Base-by-base conservation (phyloP, 2,329 filamentous ascomycete genomes). In the Dichotomopilus funicola region DNA sequence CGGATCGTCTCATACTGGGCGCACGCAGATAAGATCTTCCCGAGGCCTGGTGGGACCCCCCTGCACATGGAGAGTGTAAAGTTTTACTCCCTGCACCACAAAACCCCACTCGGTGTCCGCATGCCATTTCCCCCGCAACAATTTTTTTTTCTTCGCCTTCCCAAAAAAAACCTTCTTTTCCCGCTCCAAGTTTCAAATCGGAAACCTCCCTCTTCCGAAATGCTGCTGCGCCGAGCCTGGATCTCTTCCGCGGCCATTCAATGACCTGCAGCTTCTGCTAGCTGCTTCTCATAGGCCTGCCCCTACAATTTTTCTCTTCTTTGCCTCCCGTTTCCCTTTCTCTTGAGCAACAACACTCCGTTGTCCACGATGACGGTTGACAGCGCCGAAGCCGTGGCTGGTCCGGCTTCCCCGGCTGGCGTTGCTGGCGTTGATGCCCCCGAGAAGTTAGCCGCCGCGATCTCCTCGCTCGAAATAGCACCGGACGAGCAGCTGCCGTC, bases 401-500 rank as follows among this genome's bases (percentile, higher is more conserved):
- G n/a, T 49, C 49, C 53, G 55, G 42, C 48, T 27, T 27, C 19
- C 19, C 19, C 19, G 19, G 19, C 19, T 27, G 19, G 3, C 19
- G 19, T 27, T 27, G 19, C 19, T 27, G 19, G 19, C 19, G 19
- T 27, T 45, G 56, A 57, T 35, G 56, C 55, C 38, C 54, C 51
- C 34, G 59, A 61, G 38, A 47, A 61, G 61, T 61, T 66, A 41
- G 60, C 59, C 41, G 56, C 60, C 31, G 56, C 54, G 19, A 54
- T 65, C 19, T 59, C 63, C 33, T 54, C 59, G 56, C 63, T 66
- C 54, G 60, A 63, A 53, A 63, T 66, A 61, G 54, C 60, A 57
- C 49, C 57, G 47, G 60, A 52, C n/a, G 35, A 48, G 13, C 48
- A 53, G 55, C 46, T 27, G 19, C 19, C 19, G 3, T 27, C 19